Base-by-base conservation (phyloP, 2,329 filamentous ascomycete species). In the Aschersonia sp. region DNA sequence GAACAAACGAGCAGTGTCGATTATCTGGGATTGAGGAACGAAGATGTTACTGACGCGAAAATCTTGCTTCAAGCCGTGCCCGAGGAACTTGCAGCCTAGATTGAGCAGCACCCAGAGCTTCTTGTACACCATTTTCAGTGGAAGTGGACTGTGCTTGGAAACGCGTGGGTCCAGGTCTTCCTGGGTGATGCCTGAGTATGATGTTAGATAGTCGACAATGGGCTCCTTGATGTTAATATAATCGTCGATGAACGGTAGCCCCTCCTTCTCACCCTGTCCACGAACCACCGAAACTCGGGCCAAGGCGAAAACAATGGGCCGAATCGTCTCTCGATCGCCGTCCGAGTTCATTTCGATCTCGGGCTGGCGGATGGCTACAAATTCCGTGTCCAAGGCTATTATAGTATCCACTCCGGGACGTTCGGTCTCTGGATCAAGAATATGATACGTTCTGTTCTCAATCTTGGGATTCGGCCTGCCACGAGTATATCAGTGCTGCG, bases 41-140 rank as follows among this genome's bases (percentile, higher is more conserved):
- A 96, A 87, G 48, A 98, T 96, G 63, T 98, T 98, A 66, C 95
- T 94, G 48, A 94, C 94, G 47, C 92, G 87, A 68, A 98, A 97
- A 65, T 98, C 92, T 56, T 92, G 90, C 55, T 87, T 87, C 42
- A 98, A 72, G 4, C 90, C 90, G 59, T 98, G 92, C 2, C 92
- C 92, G 5, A 98, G 77, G 61, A 98, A 98, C 52, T 86, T 79
- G 66, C 88, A 95, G 44, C 92, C 92, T 0, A 97, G 74, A 60
- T 98, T 98, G 33, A 98, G 76, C 14, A 98, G 74, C 12, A 97
- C 78, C 94, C 94, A 98, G 32, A 98, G 79, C 63, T 96, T 96
- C 67, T 98, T 98, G 72, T 97, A 98, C 1, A 87, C 89, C 49
- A 85, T 78, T 62, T 98, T 98, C 41, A 97, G 73, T 2, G 85